These are phyloP conservation scores for Pachyrhizus erosus DNA, from an alignment of 306 rosid species.

Conservation along the genomic window DNA sequence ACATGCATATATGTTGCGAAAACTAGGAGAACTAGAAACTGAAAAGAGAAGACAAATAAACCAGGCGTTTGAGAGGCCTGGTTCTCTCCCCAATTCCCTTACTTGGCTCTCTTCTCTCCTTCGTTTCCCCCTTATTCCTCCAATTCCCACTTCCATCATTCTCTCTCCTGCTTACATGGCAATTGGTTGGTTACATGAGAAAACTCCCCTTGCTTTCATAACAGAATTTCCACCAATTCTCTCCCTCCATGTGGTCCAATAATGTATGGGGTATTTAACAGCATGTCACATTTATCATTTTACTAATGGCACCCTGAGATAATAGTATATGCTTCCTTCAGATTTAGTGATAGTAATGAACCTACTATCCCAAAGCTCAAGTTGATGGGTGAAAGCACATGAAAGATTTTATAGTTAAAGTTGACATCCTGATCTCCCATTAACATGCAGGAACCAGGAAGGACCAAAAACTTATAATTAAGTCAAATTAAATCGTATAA, in stretches of 20 bases:
- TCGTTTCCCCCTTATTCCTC: neutral
- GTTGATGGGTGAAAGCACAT: constrained; percentile 2
- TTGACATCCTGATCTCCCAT: constrained; percentile 11
- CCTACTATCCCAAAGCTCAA: neutral
- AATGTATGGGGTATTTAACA: neutral
- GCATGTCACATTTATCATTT: neutral
- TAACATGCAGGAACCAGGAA: constrained; percentile 27
- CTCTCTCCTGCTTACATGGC: neutral
- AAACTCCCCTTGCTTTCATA: neutral
- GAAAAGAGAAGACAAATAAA: neutral
- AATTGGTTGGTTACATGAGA: neutral
- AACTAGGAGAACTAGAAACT: neutral
- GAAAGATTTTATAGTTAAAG: constrained; percentile 8
- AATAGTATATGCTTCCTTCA: neutral
- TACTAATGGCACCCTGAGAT: neutral
- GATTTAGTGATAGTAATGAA: neutral
- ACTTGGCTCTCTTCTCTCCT: neutral
- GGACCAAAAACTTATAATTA: constrained; percentile 10
- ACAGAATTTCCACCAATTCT: neutral
- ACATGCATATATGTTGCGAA: neutral
- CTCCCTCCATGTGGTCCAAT: neutral
- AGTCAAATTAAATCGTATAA: constrained; percentile 22
- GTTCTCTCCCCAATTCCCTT: constrained; percentile 8
- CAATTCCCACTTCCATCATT: neutral
- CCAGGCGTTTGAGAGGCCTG: neutral